Percentiles rank a stretch among this genome's conserved stretches.
These are phyloP conservation scores for Paecilomyces sp. DNA, from an alignment of 2,329 filamentous ascomycete species.

Conservation along the genomic window DNA sequence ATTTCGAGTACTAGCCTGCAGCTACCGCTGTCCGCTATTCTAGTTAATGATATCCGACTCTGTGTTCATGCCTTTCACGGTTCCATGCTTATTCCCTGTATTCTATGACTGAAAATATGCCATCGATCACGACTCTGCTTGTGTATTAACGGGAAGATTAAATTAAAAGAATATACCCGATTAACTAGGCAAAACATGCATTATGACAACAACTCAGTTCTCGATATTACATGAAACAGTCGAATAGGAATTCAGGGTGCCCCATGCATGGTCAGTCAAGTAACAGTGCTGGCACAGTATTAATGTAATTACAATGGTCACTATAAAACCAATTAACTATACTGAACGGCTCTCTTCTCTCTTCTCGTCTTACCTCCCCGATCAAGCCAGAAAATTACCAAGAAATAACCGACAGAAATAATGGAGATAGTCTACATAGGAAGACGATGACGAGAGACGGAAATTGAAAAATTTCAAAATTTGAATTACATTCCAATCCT, in stretches of 20 bases:
- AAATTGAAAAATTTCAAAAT: neutral
- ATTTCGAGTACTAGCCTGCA: slow-evolving; percentile 79
- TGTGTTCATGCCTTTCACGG: neutral
- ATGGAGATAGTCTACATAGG: neutral
- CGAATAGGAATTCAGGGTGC: too few relatives aligned
- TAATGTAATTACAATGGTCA: too few relatives aligned
- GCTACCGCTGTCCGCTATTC: neutral
- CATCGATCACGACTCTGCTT: neutral
- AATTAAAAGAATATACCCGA: neutral
- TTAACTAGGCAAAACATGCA: neutral
- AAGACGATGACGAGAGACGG: neutral
- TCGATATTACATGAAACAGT: neutral
- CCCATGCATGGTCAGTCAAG: too few relatives aligned
- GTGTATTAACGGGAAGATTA: neutral
- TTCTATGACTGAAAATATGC: neutral
- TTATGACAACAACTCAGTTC: too few relatives aligned
- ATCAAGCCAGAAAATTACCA: too few relatives aligned
- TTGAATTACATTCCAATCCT: neutral
- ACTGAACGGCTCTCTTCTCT: too few relatives aligned
- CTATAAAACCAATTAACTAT: too few relatives aligned
- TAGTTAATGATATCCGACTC: neutral
- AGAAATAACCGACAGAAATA: too few relatives aligned
- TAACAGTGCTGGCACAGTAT: too few relatives aligned
- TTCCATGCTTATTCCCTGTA: neutral
- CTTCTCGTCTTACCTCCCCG: too few relatives aligned